Percentiles rank a stretch among this genome's conserved stretches.
Evolutionary conservation across 805 yeast genomes (phyloP).

Genomic region (Zygosaccharomyces siamensis): DNA sequence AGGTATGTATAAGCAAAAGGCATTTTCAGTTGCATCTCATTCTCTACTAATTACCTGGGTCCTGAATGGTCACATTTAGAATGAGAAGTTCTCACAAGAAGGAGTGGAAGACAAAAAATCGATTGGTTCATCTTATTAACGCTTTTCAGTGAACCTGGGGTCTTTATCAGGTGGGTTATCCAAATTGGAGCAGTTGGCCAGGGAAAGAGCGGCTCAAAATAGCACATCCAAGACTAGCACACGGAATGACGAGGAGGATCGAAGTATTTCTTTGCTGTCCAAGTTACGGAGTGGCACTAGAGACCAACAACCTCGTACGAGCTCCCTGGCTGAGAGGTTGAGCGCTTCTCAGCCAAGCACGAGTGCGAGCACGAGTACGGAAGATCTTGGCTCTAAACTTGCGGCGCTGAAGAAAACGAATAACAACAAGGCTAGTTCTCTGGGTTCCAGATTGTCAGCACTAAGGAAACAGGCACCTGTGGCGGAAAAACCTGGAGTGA

Average conservation of each 20-base stretch:
- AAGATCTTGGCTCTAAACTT: conserved; percentile 9
- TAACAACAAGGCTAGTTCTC: conserved; percentile 5
- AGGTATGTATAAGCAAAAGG: conserved; percentile 42
- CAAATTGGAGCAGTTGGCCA: conserved; percentile 17
- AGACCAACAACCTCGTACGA: neutral
- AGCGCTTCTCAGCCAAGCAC: neutral
- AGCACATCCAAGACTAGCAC: neutral
- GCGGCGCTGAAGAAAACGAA: neutral
- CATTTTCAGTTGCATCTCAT: conserved; percentile 3
- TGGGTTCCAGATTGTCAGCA: conserved; percentile 13
- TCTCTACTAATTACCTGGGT: conserved; percentile 7
- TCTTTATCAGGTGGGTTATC: conserved; percentile 12
- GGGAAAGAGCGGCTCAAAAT: conserved; percentile 10
- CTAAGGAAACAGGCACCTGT: conserved; percentile 8
- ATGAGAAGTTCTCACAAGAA: neutral
- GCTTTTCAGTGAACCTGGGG: conserved; percentile 10
- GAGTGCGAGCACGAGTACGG: neutral
- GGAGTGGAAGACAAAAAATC: neutral
- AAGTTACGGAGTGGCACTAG: conserved; percentile 8
- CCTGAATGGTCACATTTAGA: conserved; percentile 1
- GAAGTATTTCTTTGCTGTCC: conserved; percentile 12
- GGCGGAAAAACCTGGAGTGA: neutral
- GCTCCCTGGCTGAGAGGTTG: neutral
- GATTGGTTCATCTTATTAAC: conserved; percentile 11
- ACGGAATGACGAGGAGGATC: conserved; percentile 1